Conservation (phyloP, 495 filamentous ascomycete genomes). For the Penicillium psychrofluorescens region DNA sequence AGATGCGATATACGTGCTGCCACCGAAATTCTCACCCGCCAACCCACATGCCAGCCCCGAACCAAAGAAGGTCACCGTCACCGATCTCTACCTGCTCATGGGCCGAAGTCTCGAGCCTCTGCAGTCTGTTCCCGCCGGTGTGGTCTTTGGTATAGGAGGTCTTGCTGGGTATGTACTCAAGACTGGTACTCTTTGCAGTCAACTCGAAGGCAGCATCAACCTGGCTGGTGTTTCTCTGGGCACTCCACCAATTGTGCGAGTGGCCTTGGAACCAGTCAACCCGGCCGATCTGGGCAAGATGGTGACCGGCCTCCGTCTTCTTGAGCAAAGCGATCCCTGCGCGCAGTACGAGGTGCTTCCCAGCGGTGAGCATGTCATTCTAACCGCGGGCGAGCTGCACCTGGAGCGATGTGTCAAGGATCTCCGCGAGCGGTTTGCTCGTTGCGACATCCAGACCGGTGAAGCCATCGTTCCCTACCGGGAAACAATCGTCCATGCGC, state of each 20-base stretch:
- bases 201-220: slow-evolving; percentile 83
- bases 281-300: slow-evolving; percentile 88
- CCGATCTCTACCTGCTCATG: slow-evolving; percentile 92
- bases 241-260: slow-evolving; percentile 84
- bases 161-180: slow-evolving; percentile 89
- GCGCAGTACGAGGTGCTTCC: slow-evolving; percentile 90
- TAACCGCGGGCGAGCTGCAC: slow-evolving; percentile 92
- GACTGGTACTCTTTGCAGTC: slow-evolving; percentile 87
- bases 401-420: slow-evolving; percentile 92
- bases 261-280: slow-evolving; percentile 84
- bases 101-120: slow-evolving; percentile 81
- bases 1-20: slow-evolving; percentile 82
- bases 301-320: slow-evolving; percentile 77
- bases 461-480: slow-evolving; percentile 93
- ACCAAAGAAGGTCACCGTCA: slow-evolving; percentile 77
- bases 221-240: slow-evolving; percentile 77
- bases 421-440: slow-evolving; percentile 84
- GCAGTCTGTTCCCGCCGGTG: slow-evolving; percentile 79
- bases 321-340: slow-evolving; percentile 93
- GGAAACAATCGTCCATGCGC: slow-evolving; percentile 77
- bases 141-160: slow-evolving; percentile 92
- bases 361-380: slow-evolving; percentile 90
- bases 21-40: slow-evolving; percentile 84
- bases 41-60: slow-evolving; percentile 68
- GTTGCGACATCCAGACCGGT: slow-evolving; percentile 90